These are phyloP conservation scores for Saccharomyces hybrid DNA, from an alignment of 1,139 yeast genomes.

Conservation along the genomic window DNA sequence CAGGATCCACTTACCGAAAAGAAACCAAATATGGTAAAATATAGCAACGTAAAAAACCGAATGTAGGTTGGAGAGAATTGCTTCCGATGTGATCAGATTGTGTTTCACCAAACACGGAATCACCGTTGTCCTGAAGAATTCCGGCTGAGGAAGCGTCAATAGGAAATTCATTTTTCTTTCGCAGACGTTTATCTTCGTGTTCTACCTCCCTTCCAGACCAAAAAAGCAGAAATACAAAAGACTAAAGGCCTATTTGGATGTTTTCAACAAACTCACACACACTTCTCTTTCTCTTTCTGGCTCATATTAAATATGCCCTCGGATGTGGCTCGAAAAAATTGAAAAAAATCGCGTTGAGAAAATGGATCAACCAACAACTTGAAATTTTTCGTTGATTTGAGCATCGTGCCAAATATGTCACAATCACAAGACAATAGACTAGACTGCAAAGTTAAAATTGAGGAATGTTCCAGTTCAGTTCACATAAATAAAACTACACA, in stretches of 20 bases:
- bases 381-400: neutral
- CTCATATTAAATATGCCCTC: neutral
- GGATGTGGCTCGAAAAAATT: neutral
- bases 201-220: neutral
- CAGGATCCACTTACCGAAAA: conserved; percentile 21
- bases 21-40: conserved; percentile 26
- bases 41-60: conserved; percentile 25
- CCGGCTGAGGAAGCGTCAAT: conserved; percentile 14
- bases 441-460: neutral
- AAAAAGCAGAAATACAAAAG: neutral
- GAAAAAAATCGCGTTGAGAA: neutral
- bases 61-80: conserved; percentile 24
- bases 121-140: conserved; percentile 9
- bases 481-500: neutral
- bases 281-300: neutral
- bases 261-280: neutral
- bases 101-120: conserved; percentile 12
- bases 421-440: neutral
- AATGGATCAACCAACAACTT: neutral
- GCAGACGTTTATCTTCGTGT: conserved; percentile 5
- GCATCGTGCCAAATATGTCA: neutral
- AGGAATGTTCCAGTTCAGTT: neutral
- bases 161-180: conserved; percentile 13
- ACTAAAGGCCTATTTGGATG: neutral
- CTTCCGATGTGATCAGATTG: conserved; percentile 17